Evolutionary conservation across 2,329 filamentous ascomycete species (phyloP).

Genomic region (Cytospora mali): DNA sequence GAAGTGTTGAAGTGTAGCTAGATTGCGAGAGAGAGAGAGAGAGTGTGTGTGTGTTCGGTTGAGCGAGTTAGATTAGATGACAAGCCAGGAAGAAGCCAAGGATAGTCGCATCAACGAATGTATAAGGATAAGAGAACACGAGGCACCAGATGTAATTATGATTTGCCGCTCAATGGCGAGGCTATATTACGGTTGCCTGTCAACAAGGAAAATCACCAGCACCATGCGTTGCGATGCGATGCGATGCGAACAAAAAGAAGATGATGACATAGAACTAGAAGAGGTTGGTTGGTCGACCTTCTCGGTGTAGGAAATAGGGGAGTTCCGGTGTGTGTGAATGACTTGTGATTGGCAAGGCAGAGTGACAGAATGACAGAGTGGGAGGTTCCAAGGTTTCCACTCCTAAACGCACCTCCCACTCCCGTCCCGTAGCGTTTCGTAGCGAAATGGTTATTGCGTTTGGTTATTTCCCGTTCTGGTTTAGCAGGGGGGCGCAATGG

Average conservation of each 20-base stretch:
- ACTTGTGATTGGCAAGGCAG: conserved; percentile 18
- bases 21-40: neutral
- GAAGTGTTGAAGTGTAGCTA: neutral
- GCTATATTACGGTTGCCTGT: conserved; percentile 22
- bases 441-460: conserved; percentile 22
- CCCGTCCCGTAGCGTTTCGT: conserved; percentile 1
- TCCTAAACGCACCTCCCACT: neutral
- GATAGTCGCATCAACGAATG: neutral
- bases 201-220: conserved; percentile 17
- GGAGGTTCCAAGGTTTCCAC: neutral
- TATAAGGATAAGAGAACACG: neutral
- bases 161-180: conserved; percentile 1
- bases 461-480: conserved; percentile 16
- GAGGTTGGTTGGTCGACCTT: neutral
- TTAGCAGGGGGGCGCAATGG: conserved; percentile 9
- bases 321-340: neutral
- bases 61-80: neutral
- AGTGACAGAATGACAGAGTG: conserved; percentile 8
- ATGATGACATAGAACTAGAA: conserved; percentile 6
- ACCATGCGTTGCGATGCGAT: conserved; percentile 13
- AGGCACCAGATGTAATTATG: neutral
- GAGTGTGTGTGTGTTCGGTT: neutral
- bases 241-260: neutral
- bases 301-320: conserved; percentile 18
- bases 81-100: neutral